phyloP scores from a whole-genome alignment of 169 alveolate genomes.

The Babesia divergens region DNA sequence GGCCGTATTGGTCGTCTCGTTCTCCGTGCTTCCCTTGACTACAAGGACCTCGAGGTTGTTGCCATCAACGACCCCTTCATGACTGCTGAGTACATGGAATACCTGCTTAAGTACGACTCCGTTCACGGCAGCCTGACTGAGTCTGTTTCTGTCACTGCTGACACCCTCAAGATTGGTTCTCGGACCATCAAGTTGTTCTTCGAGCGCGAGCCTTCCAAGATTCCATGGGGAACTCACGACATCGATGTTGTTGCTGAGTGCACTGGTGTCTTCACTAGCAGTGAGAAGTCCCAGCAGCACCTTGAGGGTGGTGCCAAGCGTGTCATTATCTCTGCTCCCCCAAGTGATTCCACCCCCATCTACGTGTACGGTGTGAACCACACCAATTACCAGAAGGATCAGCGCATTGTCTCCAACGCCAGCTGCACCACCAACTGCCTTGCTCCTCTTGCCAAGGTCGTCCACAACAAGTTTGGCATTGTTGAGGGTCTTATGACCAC shows the following conservation, averaged over 20 bases:
- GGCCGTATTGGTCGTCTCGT: constrained; percentile 99
- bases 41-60: constrained; percentile 77
- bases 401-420: constrained; percentile 96
- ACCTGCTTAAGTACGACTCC: constrained; percentile 94
- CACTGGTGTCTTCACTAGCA: constrained; percentile 95
- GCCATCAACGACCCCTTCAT: constrained; percentile 98
- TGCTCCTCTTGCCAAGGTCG: constrained; percentile 98
- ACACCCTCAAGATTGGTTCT: constrained; percentile 80
- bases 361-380: constrained; percentile 99
- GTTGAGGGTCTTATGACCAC: constrained; percentile 99
- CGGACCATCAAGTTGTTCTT: constrained; percentile 79
- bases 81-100: constrained; percentile 92
- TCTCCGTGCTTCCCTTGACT: constrained; percentile 88
- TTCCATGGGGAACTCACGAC: constrained; percentile 96
- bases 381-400: constrained; percentile 83
- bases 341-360: constrained; percentile 96
- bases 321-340: constrained; percentile 98
- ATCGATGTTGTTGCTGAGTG: constrained; percentile 97
- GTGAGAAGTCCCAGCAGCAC: constrained; percentile 92
- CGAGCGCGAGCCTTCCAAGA: constrained; percentile 92
- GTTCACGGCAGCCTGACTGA: constrained; percentile 91
- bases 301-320: constrained; percentile 97
- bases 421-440: constrained; percentile 99
- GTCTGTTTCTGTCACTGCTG: constrained; percentile 77
- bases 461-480: constrained; percentile 96